These are phyloP conservation scores for Strobilomyces dryophilus DNA, from an alignment of 768 basidiomycete genomes.

Conservation along the genomic window DNA sequence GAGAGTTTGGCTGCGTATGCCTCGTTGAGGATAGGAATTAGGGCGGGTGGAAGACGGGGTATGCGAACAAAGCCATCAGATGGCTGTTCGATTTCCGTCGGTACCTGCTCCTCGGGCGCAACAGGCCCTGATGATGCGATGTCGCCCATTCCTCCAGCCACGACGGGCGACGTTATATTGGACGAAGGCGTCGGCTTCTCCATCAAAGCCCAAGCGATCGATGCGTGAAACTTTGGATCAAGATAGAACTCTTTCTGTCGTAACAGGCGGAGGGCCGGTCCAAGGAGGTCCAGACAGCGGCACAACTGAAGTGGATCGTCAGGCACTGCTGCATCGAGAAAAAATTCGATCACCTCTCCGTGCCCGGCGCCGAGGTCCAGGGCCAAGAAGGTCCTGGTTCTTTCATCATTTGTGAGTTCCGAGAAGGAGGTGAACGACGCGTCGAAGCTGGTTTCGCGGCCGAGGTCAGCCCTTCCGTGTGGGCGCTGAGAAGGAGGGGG, in stretches of 20 bases:
- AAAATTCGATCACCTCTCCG: constrained; percentile 50
- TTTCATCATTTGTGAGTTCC: constrained; percentile 74
- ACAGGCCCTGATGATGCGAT: not conserved
- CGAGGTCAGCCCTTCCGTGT: constrained; percentile 4
- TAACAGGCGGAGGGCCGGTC: constrained; percentile 52
- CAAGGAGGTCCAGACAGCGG: constrained; percentile 49
- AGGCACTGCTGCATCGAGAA: constrained; percentile 4
- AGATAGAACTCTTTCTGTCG: constrained; percentile 79
- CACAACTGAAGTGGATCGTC: constrained; percentile 46
- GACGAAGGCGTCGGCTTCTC: constrained; percentile 22
- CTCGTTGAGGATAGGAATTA: constrained; percentile 49
- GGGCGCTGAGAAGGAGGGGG: not conserved
- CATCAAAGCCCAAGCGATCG: constrained; percentile 84
- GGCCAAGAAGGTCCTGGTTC: constrained; percentile 74
- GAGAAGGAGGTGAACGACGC: constrained; percentile 71
- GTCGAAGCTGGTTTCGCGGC: constrained; percentile 48
- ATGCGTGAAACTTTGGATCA: constrained; percentile 82
- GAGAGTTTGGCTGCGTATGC: constrained; percentile 42
- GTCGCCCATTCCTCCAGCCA: constrained; percentile 1
- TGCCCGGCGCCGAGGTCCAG: constrained; percentile 85
- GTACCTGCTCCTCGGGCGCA: constrained; percentile 6
- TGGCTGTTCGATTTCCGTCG: constrained; percentile 6
- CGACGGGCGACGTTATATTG: constrained; percentile 3
- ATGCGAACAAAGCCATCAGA: constrained; percentile 41
- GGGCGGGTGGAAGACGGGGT: constrained; percentile 43